A percentile compares a stretch with the other conserved stretches of the same genome.
These are phyloP conservation scores for Naegleria lovaniensis DNA, from an alignment of 208 protist species.

Conservation along the genomic window DNA sequence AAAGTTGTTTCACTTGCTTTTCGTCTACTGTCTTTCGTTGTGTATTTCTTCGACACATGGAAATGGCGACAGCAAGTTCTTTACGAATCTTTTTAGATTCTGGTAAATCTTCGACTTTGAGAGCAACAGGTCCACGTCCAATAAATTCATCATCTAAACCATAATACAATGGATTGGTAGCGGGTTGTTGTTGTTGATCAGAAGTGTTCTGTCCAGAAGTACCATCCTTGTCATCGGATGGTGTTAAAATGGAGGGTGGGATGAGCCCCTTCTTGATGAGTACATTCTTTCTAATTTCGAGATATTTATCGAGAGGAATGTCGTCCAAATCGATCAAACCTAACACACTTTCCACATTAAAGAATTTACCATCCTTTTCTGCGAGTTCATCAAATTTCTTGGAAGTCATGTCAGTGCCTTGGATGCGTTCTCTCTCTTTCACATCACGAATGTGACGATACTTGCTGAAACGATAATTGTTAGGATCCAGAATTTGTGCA, in stretches of 20 bases:
- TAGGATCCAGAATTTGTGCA: background rate
- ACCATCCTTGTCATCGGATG: background rate
- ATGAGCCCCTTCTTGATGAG: background rate
- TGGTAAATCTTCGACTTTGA: background rate
- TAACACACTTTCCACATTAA: background rate
- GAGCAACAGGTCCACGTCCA: background rate
- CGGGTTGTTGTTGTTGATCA: no score
- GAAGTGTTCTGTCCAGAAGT: background rate
- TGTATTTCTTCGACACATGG: background rate
- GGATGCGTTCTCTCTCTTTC: background rate
- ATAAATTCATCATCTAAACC: background rate
- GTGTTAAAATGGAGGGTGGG: background rate
- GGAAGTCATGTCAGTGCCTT: background rate
- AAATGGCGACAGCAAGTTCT: background rate
- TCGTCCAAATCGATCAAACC: background rate
- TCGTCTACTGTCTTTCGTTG: constrained; percentile 6
- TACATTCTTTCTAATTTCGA: background rate
- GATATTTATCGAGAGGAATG: background rate
- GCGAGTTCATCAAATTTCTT: background rate
- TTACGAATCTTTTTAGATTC: constrained; percentile 11
- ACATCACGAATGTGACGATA: background rate
- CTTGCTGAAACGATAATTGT: background rate
- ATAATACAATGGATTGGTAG: background rate
- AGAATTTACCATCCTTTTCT: background rate
- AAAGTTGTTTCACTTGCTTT: constrained; percentile 5